Percentiles rank a stretch among this genome's conserved stretches.
These are phyloP conservation scores for Botryotinia narcissicola DNA, from an alignment of 2,329 filamentous ascomycete species.

Conservation along the genomic window DNA sequence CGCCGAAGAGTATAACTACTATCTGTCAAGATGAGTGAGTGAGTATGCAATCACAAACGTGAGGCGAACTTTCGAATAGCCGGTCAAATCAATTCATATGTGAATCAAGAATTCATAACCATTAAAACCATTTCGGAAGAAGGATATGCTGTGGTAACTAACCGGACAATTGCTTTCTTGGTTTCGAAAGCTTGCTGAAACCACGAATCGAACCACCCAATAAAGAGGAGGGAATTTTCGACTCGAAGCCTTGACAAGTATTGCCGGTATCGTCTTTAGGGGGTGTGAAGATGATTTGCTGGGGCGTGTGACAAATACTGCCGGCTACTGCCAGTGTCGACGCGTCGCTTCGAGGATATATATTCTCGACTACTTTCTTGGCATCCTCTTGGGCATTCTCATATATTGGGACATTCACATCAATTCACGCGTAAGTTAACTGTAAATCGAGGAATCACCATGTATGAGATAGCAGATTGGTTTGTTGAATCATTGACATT, in stretches of 20 bases:
- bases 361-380: neutral
- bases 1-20: constrained; percentile 4
- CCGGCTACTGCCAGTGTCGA: neutral
- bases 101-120: constrained; percentile 68
- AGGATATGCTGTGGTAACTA: constrained; percentile 69
- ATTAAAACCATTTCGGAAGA: constrained; percentile 55
- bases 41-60: constrained; percentile 17
- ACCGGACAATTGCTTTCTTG: constrained; percentile 66
- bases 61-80: constrained; percentile 1
- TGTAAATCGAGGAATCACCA: constrained; percentile 22
- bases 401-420: constrained; percentile 17
- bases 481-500: constrained; percentile 38
- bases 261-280: neutral
- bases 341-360: neutral
- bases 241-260: constrained; percentile 79
- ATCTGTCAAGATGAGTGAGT: constrained; percentile 14
- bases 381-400: constrained; percentile 12
- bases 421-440: constrained; percentile 19
- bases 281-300: constrained; percentile 59
- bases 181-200: constrained; percentile 79
- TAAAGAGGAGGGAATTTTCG: constrained; percentile 53
- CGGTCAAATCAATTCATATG: constrained; percentile 40
- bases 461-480: constrained; percentile 17
- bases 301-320: constrained; percentile 73
- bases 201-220: constrained; percentile 53